Evolutionary conservation across 768 basidiomycete species (phyloP).

Genomic region (Mrakia frigida): DNA sequence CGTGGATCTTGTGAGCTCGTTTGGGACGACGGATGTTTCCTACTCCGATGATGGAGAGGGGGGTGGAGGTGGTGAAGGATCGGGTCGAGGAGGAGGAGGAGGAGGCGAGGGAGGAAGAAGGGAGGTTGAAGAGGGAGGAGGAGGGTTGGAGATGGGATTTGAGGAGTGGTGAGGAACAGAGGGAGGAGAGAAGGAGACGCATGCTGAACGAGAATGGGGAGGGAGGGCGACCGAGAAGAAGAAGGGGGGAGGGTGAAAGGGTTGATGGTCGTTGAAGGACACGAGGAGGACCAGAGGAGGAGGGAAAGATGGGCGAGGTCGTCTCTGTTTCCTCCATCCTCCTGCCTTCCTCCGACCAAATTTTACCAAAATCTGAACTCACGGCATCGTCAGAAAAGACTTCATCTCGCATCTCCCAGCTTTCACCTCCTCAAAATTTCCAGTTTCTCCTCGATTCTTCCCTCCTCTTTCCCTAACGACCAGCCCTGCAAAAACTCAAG

Average conservation of each 20-base stretch:
- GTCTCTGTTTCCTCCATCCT: neutral
- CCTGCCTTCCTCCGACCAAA: neutral
- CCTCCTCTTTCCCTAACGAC: no score
- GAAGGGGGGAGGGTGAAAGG: neutral
- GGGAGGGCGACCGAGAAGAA: neutral
- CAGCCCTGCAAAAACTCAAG: neutral
- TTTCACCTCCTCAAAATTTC: no score
- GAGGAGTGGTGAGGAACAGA: neutral
- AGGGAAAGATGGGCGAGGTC: neutral
- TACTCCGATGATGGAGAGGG: neutral
- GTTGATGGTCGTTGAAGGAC: neutral
- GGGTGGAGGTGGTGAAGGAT: neutral
- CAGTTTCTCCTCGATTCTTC: no score
- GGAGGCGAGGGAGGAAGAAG: neutral
- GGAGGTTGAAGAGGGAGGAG: neutral
- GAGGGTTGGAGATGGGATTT: neutral
- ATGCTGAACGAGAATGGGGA: neutral
- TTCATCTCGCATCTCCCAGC: no score
- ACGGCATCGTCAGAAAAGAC: neutral
- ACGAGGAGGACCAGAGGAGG: neutral
- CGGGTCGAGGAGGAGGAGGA: neutral
- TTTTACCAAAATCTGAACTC: neutral
- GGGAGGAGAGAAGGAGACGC: neutral
- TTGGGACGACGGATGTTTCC: neutral
- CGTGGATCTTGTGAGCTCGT: constrained; percentile 15